Conservation (phyloP, 2,329 filamentous ascomycete species). For the Fusarium sp. region DNA sequence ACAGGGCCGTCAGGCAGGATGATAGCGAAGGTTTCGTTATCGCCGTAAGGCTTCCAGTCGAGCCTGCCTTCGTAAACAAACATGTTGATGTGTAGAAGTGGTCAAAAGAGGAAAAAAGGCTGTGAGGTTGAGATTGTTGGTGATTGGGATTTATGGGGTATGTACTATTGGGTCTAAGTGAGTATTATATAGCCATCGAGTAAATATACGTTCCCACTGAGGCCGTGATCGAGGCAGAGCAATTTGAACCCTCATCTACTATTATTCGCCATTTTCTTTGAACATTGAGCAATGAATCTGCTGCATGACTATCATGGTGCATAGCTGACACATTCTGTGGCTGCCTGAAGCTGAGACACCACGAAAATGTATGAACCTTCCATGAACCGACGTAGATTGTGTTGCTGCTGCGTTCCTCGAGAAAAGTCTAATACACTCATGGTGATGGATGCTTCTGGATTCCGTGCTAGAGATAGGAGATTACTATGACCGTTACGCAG, state of each 20-base stretch:
- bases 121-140: neutral
- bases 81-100: conserved; percentile 11
- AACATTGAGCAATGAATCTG: neutral
- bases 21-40: conserved; percentile 38
- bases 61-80: conserved; percentile 44
- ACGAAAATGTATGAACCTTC: no score
- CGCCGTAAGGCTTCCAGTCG: conserved; percentile 35
- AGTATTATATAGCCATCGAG: neutral
- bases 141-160: neutral
- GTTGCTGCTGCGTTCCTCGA: no score
- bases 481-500: no score
- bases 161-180: accelerated
- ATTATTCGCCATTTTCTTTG: neutral
- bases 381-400: no score
- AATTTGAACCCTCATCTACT: no score
- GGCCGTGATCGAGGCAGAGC: no score
- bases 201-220: no score
- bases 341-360: no score
- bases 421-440: no score
- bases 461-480: no score
- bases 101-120: neutral
- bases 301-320: conserved; percentile 18
- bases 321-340: no score
- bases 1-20: conserved; percentile 38
- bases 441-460: no score